Evolutionary conservation across 352 stramenopile genomes (phyloP).

Genomic region (Phytophthora pluvialis): DNA sequence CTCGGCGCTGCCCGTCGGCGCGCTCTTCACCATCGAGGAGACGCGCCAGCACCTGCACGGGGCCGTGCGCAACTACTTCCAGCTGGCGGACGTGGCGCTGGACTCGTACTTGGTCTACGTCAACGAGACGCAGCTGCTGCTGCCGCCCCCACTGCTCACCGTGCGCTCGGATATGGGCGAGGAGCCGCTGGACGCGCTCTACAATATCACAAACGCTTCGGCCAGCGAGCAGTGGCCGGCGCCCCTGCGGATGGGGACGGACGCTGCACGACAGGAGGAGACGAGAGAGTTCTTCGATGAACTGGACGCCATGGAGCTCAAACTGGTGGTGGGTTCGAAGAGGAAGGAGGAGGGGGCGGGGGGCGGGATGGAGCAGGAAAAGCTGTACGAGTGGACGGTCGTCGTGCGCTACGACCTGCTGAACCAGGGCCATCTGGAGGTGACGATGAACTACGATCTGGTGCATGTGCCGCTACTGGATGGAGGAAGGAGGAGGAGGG

Average conservation of each 20-base stretch:
- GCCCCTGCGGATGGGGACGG: slow-evolving; percentile 40
- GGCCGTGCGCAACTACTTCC: slow-evolving; percentile 67
- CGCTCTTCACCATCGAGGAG: slow-evolving; percentile 79
- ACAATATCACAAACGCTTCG: slow-evolving; percentile 50
- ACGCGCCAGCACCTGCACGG: slow-evolving; percentile 73
- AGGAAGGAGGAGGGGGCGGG: slow-evolving; percentile 27
- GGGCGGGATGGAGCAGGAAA: slow-evolving; percentile 9
- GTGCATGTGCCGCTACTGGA: slow-evolving; percentile 32
- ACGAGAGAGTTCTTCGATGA: slow-evolving; percentile 71
- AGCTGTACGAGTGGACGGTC: slow-evolving; percentile 65
- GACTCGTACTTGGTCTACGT: slow-evolving; percentile 54
- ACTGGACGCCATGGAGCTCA: slow-evolving; percentile 69
- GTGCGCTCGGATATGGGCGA: slow-evolving; percentile 44
- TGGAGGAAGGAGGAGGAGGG: slow-evolving; percentile 5
- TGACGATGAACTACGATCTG: slow-evolving; percentile 66
- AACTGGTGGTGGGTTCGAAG: slow-evolving; percentile 58
- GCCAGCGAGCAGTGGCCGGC: slow-evolving; percentile 55
- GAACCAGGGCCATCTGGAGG: slow-evolving; percentile 75
- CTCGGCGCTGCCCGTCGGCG: slow-evolving; percentile 63
- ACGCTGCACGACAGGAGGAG: slow-evolving; percentile 30
- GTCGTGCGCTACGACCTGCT: slow-evolving; percentile 72
- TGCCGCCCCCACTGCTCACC: slow-evolving; percentile 58
- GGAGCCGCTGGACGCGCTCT: slow-evolving; percentile 38
- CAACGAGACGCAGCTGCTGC: slow-evolving; percentile 29
- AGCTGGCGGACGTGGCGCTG: slow-evolving; percentile 57